Evolutionary conservation across 1,139 yeast species (phyloP), one percentile per base, ranked within the genome.

Genomic region (Magnusiomyces fungicola): DNA sequence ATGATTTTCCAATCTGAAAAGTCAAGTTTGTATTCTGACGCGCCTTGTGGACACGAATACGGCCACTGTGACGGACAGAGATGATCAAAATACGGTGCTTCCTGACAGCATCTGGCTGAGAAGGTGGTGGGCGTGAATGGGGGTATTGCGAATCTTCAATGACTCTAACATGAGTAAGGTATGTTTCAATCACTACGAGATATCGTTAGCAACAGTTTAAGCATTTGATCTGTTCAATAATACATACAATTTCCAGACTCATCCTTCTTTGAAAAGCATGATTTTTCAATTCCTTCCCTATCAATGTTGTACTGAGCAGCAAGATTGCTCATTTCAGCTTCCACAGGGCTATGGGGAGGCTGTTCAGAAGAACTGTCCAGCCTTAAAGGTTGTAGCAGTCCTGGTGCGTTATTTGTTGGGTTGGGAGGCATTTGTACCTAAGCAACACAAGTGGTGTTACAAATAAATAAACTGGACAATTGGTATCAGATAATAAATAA

Each of bases 1-100:
- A 92, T 3, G 95, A 83, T 61, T 96, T 77, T 37, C 98, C 98
- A 49, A 92, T 86, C 66, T 90, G 97, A 61, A 85, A 81, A 2
- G 81, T 67, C 2, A 85, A 88, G 53, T 81, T 81, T 10, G 79
- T 73, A 59, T 84, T 85, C 63, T 78, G 88, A 58, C 95, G 81
- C 1, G 95, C 96, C 67, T 92, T 92, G 62, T 89, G 96, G 25
- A 92, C 62, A 50, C 83, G 74, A 41, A 87, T 82, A 24, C 85
- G 70, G 2, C 95, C 94, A 2, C 75, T 68, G 45, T 71, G 67
- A 52, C 75, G 70, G 3, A 76, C 77, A 7, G 81, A 74, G 14
- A 79, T 54, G 23, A 77, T 71, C 42, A 79, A 61, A 1, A 56
- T 58, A n/a, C 65, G 58, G 18, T 50, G 53, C 53, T 64, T 62